Evolutionary conservation across 1,284 basidiomycete genomes (phyloP).

Genomic region (Boletus mariae): DNA sequence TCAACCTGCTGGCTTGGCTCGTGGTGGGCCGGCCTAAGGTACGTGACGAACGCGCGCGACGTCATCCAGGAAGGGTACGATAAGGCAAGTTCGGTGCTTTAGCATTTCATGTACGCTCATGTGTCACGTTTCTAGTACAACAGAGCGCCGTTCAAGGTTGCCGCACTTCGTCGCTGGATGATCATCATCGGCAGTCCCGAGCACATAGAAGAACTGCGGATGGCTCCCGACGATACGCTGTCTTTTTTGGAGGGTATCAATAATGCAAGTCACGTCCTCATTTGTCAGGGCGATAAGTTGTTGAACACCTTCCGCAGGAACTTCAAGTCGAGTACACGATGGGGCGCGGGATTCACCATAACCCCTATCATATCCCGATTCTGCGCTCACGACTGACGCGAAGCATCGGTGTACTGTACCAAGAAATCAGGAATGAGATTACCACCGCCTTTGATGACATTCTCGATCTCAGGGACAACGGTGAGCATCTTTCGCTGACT

Average conservation of each 20-base stretch:
- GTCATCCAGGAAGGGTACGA: conserved; percentile 25
- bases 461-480: conserved; percentile 14
- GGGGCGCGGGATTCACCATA: conserved; percentile 19
- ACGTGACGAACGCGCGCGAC: conserved; percentile 6
- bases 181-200: conserved; percentile 37
- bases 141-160: conserved; percentile 42
- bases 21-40: conserved; percentile 15
- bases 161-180: conserved; percentile 38
- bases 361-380: conserved; percentile 30
- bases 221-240: conserved; percentile 35
- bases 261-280: not conserved
- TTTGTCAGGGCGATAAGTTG: not conserved
- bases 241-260: not conserved
- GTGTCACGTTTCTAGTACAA: conserved; percentile 30
- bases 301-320: not conserved
- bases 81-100: conserved; percentile 8
- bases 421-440: conserved; percentile 33
- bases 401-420: conserved; percentile 27
- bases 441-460: conserved; percentile 27
- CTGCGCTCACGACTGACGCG: conserved; percentile 32
- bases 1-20: conserved; percentile 19
- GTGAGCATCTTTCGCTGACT: conserved; percentile 9
- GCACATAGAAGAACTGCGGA: conserved; percentile 41
- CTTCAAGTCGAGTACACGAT: conserved; percentile 12
- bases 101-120: not conserved